These are phyloP conservation scores for Fraxinus sp. DNA, from an alignment of 305 asterid species.

Conservation along the genomic window DNA sequence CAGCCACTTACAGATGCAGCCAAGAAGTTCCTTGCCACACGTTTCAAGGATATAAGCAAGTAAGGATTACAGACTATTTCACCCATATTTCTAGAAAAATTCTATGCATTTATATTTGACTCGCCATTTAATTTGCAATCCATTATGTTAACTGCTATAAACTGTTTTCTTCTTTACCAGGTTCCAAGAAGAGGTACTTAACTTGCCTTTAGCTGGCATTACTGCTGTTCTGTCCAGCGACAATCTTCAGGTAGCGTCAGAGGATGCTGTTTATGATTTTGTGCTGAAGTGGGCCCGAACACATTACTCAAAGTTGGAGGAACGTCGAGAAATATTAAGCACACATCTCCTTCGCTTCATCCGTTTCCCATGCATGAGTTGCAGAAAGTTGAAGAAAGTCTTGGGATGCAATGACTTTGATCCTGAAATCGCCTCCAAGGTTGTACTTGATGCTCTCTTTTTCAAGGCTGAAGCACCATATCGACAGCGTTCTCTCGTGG, in stretches of 20 bases:
- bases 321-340: constrained; percentile 57
- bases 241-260: constrained; percentile 72
- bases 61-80: constrained; percentile 28
- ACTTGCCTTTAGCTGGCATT: constrained; percentile 66
- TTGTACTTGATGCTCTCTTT: constrained; percentile 73
- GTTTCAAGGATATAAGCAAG: constrained; percentile 74
- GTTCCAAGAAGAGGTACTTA: constrained; percentile 64
- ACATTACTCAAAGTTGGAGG: constrained; percentile 61
- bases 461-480: constrained; percentile 72
- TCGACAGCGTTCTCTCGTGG: constrained; percentile 50
- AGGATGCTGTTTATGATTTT: constrained; percentile 73
- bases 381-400: constrained; percentile 71
- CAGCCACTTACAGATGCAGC: constrained; percentile 72
- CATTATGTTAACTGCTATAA: background rate
- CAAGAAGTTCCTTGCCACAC: constrained; percentile 61
- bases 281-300: constrained; percentile 70
- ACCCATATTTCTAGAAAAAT: background rate
- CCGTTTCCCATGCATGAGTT: constrained; percentile 82
- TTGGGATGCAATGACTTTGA: constrained; percentile 59
- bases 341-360: constrained; percentile 53
- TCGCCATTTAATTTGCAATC: background rate
- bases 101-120: background rate
- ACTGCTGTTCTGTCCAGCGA: constrained; percentile 72
- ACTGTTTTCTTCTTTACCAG: constrained; percentile 30
- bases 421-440: constrained; percentile 50